These are phyloP conservation scores for Zymoseptoria ardabiliae DNA, from an alignment of 2,329 filamentous ascomycete species.

Conservation along the genomic window DNA sequence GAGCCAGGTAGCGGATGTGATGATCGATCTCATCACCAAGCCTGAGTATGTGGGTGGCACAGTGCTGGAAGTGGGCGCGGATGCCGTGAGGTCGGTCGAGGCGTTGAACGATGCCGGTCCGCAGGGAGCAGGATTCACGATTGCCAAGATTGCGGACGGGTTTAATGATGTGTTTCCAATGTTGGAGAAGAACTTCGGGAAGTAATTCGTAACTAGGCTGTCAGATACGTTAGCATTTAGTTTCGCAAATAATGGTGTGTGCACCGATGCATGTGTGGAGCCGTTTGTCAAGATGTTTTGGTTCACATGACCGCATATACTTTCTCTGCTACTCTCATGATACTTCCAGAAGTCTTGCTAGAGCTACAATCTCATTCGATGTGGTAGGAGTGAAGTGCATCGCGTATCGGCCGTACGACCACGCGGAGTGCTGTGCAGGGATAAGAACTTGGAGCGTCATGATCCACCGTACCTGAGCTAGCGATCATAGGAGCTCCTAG, in stretches of 20 bases:
- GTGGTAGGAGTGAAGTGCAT: background rate
- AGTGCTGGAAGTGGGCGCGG: slow-evolving; percentile 1
- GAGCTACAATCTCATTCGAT: too few relatives aligned
- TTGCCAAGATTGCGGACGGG: background rate
- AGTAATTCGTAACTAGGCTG: background rate
- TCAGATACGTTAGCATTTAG: background rate
- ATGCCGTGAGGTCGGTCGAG: slow-evolving; percentile 1
- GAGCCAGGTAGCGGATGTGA: slow-evolving; percentile 1
- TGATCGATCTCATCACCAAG: slow-evolving; percentile 3
- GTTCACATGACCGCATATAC: too few relatives aligned
- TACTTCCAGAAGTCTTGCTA: too few relatives aligned
- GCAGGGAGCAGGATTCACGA: background rate
- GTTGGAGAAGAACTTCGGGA: slow-evolving; percentile 6
- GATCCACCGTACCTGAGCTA: background rate
- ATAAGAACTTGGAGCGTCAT: background rate
- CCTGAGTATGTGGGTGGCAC: slow-evolving; percentile 1
- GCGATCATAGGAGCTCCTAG: background rate
- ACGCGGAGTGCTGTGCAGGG: background rate
- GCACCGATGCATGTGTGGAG: background rate
- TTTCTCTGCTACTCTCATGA: too few relatives aligned
- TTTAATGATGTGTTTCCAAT: slow-evolving; percentile 1
- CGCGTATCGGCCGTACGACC: background rate
- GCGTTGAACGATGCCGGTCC: background rate
- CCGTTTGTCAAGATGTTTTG: background rate
- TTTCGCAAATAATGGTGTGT: background rate